Percentiles rank a stretch among this genome's conserved stretches.
Evolutionary conservation across 208 protist genomes (phyloP).

Genomic region (Trypanosoma rangeli): DNA sequence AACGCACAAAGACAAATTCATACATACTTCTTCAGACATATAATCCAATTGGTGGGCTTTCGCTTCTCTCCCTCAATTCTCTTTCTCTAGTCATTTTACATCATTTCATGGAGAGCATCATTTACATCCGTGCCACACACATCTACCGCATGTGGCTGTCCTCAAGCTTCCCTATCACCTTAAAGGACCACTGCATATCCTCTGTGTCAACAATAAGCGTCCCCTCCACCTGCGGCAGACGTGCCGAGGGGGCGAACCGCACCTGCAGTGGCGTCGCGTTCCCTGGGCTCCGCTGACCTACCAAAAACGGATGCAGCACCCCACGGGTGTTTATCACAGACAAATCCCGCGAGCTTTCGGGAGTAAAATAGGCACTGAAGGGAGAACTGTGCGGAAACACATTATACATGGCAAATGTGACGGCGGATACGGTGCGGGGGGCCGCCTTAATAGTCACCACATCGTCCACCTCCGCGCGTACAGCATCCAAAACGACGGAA

Average conservation of each 20-base stretch:
- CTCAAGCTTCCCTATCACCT: conserved; percentile 68
- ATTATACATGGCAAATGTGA: conserved; percentile 89
- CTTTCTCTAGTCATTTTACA: background rate
- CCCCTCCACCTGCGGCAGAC: conserved; percentile 76
- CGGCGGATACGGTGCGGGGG: conserved; percentile 47
- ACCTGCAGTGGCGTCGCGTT: conserved; percentile 56
- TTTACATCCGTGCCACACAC: background rate
- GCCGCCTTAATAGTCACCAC: conserved; percentile 66
- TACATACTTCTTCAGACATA: background rate
- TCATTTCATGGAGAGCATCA: background rate
- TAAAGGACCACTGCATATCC: conserved; percentile 93
- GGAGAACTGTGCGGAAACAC: conserved; percentile 73
- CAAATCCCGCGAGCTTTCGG: conserved; percentile 82
- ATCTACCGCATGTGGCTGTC: conserved; percentile 12
- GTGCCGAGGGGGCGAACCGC: conserved; percentile 54
- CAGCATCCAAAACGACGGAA: conserved; percentile 80
- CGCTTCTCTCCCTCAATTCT: background rate
- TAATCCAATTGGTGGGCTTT: background rate
- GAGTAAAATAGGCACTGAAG: conserved; percentile 89
- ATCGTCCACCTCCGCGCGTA: conserved; percentile 79
- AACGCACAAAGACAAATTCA: background rate
- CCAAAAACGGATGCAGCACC: conserved; percentile 68
- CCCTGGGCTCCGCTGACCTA: conserved; percentile 43
- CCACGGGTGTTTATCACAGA: conserved; percentile 71
- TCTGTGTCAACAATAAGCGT: conserved; percentile 89